Evolutionary conservation across 257 asterid species (phyloP), one percentile per base, ranked within the genome.

Genomic region (Solanum peruvianum): DNA sequence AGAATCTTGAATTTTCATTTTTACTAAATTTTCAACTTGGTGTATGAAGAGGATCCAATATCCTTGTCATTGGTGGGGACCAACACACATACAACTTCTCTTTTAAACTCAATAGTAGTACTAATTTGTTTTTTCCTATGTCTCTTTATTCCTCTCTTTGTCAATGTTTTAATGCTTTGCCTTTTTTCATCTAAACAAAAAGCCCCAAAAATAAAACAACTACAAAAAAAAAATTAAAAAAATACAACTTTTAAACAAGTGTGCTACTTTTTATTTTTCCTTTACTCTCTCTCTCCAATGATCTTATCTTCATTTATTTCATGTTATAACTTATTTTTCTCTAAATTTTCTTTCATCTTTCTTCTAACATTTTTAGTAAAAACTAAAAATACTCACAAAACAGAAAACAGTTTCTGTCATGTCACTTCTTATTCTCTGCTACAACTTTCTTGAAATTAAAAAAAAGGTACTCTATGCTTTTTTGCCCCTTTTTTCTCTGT

Each of bases 221-320:
- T 18, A 44, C 39, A 35, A 5, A 5, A 35, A 33, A 33, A 33
- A 0, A 0, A 1, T 5, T 29, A 1, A 5, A 1, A 84, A 62
- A 23, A 62, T n/a, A 62, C 13, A 56, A 62, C 31, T 62, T 62
- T 15, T 60, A 62, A 88, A 90, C 66, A 83, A 80, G 91, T 89
- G 91, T 83, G 83, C 88, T 91, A 90, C 86, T 58, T 69, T 64
- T 39, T n/a, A n/a, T 52, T 47, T 41, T 44, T 21, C 35, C 41
- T 15, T 15, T 20, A 60, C 39, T 37, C 62, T 88, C 89, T 88
- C 89, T 89, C 88, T 88, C 93, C 82, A 87, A 91, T 90, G 90
- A 93, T 94, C 98, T 95, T 94, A 93, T 95, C 97, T 89, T 92
- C 94, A 91, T 90, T 89, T 87, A 60, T 66, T 47, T 76, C 90